phyloP scores from a whole-genome alignment of 2,329 filamentous ascomycete genomes.

The Chaetomiaceae sp. region DNA sequence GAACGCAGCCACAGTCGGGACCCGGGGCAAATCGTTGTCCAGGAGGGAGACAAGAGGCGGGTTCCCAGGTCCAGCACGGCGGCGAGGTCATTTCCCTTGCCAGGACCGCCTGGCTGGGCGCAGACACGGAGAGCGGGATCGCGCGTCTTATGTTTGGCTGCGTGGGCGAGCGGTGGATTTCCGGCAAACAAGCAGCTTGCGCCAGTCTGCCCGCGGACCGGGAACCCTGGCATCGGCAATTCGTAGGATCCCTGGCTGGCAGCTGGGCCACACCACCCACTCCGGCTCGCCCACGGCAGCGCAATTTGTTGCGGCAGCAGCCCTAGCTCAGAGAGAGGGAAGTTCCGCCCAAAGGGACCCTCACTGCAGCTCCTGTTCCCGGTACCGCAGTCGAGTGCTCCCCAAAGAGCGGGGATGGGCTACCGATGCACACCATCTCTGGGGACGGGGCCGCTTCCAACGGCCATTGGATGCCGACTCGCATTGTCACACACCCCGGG shows the following conservation, averaged over 20 bases:
- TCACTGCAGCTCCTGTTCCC: too few species aligned
- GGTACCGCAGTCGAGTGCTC: too few species aligned
- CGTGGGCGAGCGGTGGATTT: constrained; percentile 7
- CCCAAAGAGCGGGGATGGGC: too few species aligned
- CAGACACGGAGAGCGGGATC: constrained; percentile 10
- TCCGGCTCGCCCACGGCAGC: constrained; percentile 9
- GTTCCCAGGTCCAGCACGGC: constrained; percentile 9
- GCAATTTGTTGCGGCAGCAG: too few species aligned
- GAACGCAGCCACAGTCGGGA: constrained; percentile 16
- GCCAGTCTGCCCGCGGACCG: constrained; percentile 6
- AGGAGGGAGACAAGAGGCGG: constrained; percentile 6
- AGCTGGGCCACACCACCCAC: constrained; percentile 15
- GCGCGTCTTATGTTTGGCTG: constrained; percentile 12
- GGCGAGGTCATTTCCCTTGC: constrained; percentile 15
- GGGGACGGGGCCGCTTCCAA: not conserved
- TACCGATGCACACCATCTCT: too few species aligned
- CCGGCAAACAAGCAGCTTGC: constrained; percentile 13
- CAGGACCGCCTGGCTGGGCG: constrained; percentile 14
- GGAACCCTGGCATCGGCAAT: constrained; percentile 18
- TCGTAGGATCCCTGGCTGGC: constrained; percentile 14
- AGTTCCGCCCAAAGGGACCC: too few species aligned
- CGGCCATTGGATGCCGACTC: not conserved
- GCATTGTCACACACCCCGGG: constrained; percentile 3
- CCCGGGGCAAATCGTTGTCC: constrained; percentile 11
- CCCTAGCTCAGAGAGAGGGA: too few species aligned